Evolutionary conservation across 495 filamentous ascomycete species (phyloP), one percentile per base, ranked within the genome.

Genomic region (Cercophora newfieldiana): DNA sequence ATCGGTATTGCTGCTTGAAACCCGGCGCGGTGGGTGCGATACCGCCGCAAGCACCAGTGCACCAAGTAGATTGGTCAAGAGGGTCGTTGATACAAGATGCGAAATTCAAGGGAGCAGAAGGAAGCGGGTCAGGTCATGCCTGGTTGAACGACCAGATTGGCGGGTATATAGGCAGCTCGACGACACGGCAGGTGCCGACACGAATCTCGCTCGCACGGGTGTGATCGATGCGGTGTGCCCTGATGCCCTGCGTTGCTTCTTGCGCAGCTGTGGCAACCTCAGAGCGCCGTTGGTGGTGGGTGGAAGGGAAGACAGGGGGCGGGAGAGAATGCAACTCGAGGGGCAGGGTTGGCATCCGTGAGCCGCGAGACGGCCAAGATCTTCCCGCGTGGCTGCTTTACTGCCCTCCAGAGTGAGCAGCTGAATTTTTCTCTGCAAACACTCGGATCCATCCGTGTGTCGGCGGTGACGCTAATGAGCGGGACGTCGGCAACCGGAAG

Each of bases 241-340:
- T 24, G 50, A 30, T 29, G 22, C 19, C 48, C 29, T 29, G 51
- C 62, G 25, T 64, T 37, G 44, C 26, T 51, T 53, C 7, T 19
- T 53, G 50, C 21, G 6, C 7, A 26, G 22, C 19, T 21, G 6
- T 10, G 18, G 26, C 26, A 58, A 14, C 7, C 3, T 30, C 19
- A n/a, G 26, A n/a, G 19, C 26, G 55, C 50, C 19, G 12, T 19
- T 16, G 21, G 21, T 48, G 19, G 24, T 25, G 29, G 7, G 58
- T 28, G 25, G 16, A 24, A 25, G 19, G 25, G 44, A 56, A 5
- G 50, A 25, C 47, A 56, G 44, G 56, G 25, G 55, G 54, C 56
- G 64, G 64, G 64, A 50, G 44, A 14, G 56, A 30, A 66, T 61
- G 64, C 48, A 66, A 66, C 64, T 14, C 24, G 29, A 25, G 51